These are phyloP conservation scores for Apophysomyces sp. DNA, from an alignment of 371 early-diverging fungal species.

Conservation along the genomic window DNA sequence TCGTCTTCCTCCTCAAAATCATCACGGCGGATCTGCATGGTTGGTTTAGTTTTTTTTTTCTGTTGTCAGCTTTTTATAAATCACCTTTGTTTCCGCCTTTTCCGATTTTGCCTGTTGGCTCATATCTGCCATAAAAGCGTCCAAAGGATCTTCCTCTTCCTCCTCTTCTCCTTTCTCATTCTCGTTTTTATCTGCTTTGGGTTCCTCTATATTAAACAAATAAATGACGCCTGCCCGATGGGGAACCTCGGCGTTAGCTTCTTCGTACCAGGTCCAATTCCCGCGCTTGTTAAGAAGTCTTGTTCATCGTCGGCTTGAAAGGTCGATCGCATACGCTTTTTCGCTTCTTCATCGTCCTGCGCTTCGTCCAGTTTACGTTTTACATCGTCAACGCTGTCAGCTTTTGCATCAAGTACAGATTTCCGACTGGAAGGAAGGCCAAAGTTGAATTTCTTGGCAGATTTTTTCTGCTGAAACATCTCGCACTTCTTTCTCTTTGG, in stretches of 20 bases:
- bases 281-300: constrained; percentile 23
- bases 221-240: neutral
- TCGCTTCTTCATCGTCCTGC: constrained; percentile 5
- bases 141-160: constrained; percentile 82
- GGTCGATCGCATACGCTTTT: constrained; percentile 11
- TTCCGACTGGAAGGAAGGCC: constrained; percentile 10
- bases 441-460: constrained; percentile 18
- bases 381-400: neutral
- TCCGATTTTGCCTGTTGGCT: constrained; percentile 57
- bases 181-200: neutral
- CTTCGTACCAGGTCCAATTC: constrained; percentile 15
- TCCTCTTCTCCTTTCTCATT: constrained; percentile 40
- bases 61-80: constrained; percentile 5
- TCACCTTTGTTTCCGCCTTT: constrained; percentile 49
- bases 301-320: constrained; percentile 21
- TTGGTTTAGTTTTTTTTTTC: neutral
- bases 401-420: neutral
- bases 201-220: constrained; percentile 5
- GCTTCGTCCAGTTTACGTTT: constrained; percentile 3
- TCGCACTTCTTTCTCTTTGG: neutral
- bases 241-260: neutral
- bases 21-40: constrained; percentile 44
- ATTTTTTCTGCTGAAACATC: constrained; percentile 9
- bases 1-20: constrained; percentile 82
- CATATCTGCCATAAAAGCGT: constrained; percentile 88